Conservation (phyloP, 2,329 filamentous ascomycete species). For the Huntiella moniliformis region DNA sequence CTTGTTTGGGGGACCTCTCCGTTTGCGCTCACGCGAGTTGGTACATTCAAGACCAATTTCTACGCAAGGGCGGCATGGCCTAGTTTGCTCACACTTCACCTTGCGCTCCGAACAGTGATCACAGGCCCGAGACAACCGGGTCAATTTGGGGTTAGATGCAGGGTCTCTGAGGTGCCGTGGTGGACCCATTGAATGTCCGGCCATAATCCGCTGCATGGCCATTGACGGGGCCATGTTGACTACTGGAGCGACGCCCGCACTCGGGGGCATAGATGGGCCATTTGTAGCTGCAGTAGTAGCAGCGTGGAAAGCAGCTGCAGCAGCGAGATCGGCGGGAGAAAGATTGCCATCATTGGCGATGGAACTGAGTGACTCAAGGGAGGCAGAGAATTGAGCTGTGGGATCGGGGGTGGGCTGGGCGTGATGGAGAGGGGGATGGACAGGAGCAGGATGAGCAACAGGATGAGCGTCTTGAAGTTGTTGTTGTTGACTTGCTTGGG, state of each 20-base stretch:
- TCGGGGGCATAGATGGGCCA: not conserved
- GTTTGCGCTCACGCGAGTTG: slow-evolving; percentile 36
- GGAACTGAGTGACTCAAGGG: slow-evolving; percentile 2
- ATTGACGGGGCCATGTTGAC: slow-evolving; percentile 2
- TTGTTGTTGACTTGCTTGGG: not conserved
- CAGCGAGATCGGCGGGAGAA: slow-evolving; percentile 7
- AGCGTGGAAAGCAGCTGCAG: slow-evolving; percentile 8
- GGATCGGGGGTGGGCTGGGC: slow-evolving; percentile 4
- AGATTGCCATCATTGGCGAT: slow-evolving; percentile 5
- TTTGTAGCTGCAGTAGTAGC: slow-evolving; percentile 1
- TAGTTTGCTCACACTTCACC: slow-evolving; percentile 39
- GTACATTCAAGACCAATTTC: slow-evolving; percentile 40
- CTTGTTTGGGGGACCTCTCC: slow-evolving; percentile 40
- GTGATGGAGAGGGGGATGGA: not conserved
- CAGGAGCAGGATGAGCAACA: not conserved
- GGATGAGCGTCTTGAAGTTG: not conserved
- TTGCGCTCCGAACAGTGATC: slow-evolving; percentile 45
- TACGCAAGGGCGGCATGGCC: slow-evolving; percentile 35
- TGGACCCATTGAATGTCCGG: slow-evolving; percentile 1
- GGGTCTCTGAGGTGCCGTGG: slow-evolving; percentile 19
- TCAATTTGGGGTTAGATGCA: slow-evolving; percentile 30
- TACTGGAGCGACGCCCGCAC: not conserved
- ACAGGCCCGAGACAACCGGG: slow-evolving; percentile 37
- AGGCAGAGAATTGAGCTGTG: slow-evolving; percentile 8
- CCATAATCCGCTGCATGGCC: slow-evolving; percentile 5